A percentile compares a stretch with the other conserved stretches of the same genome.
phyloP scores from a whole-genome alignment of 306 rosid species.

The Carpinus fangiana region DNA sequence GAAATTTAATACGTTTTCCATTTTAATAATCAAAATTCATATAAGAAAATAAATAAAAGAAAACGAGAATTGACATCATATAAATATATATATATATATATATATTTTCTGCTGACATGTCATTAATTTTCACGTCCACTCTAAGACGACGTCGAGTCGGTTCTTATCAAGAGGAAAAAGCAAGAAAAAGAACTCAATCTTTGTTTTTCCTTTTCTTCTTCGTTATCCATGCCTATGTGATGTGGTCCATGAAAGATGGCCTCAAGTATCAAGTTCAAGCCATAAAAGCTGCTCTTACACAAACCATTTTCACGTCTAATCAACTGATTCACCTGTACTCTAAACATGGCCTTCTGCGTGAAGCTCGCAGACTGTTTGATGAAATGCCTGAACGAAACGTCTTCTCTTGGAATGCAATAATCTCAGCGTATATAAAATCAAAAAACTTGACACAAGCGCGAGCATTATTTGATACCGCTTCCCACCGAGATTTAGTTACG shows the following conservation, averaged over 20 bases:
- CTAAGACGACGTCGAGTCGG: neutral
- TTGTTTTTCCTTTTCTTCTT: neutral
- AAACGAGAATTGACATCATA: too few relatives aligned
- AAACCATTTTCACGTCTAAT: constrained; percentile 53
- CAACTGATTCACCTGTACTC: constrained; percentile 59
- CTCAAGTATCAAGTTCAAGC: constrained; percentile 44
- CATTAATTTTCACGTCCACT: too few relatives aligned
- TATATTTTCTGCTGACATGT: neutral
- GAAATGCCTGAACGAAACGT: constrained; percentile 68
- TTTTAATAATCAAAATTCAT: too few relatives aligned
- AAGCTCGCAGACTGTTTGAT: constrained; percentile 69
- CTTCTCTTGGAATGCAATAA: constrained; percentile 75
- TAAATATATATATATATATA: too few relatives aligned
- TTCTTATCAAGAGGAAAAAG: too few relatives aligned
- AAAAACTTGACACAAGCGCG: constrained; percentile 55
- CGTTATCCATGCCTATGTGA: constrained; percentile 3
- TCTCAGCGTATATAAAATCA: constrained; percentile 56
- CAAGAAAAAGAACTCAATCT: too few relatives aligned
- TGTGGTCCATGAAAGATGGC: constrained; percentile 51
- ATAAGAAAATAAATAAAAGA: too few relatives aligned
- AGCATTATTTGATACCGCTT: constrained; percentile 49
- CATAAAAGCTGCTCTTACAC: constrained; percentile 50
- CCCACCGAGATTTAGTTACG: constrained; percentile 60
- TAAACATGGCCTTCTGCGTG: constrained; percentile 32
- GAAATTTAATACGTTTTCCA: too few relatives aligned